Evolutionary conservation across 2,329 filamentous ascomycete species (phyloP), one percentile per base, ranked within the genome.

Genomic region (Curvularia hawaiiensis): DNA sequence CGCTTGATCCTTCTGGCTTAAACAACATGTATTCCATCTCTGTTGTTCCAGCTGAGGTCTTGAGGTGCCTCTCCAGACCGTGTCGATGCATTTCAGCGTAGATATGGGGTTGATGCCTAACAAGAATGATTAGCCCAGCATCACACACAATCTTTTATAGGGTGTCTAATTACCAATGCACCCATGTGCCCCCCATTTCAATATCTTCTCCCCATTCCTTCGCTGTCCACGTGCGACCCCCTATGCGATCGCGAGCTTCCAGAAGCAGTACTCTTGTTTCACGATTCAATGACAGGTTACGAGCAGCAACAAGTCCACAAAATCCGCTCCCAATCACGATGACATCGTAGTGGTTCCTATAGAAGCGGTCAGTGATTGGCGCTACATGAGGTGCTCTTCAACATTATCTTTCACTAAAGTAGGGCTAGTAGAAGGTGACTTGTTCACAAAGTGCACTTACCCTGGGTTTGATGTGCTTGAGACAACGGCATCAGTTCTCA

Each of bases 1-100:
- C 41, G 22, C 41, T 44, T 44, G 41, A 44, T 44, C 41, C 41
- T 44, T 44, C 41, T 44, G 41, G 41, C 41, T 44, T 44, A 28
- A 28, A 28, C 18, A 44, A 44, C 5, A 44, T 5, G 22, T 44
- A 44, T 44, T 44, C 12, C 22, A 44, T 28, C 12, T 44, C 1
- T 44, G 41, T 44, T n/a, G 24, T 44, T 44, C 41, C 41, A n/a
- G 41, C 41, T 44, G 22, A 28, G 22, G 41, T 28, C 41, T 44
- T 44, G 10, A 44, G 24, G 41, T 44, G 14, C 41, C 4, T 44
- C 41, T 44, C 41, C 41, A 44, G 22, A 5, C 41, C 24, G 41
- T 44, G 24, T 44, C 41, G 41, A 44, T 44, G 41, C 22, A 44
- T 28, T 44, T 44, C 41, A 44, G 41, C 41, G 24, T 44, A 44